Conservation (phyloP, 345 rosid species). For the Citrus cavaleriei region DNA sequence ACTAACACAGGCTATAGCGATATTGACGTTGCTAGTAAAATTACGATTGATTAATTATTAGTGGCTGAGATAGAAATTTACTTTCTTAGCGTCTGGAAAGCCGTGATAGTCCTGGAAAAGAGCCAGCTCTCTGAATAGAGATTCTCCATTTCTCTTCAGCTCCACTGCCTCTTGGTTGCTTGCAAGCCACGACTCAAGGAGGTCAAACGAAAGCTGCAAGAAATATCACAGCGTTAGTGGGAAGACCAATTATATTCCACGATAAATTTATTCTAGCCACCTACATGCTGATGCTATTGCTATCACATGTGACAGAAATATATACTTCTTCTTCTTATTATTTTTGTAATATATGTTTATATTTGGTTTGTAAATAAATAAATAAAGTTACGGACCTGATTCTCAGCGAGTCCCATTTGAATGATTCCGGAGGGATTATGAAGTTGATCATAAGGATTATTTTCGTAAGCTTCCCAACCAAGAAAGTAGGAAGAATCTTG, state of each 20-base stretch:
- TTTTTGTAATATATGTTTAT: too few relatives aligned
- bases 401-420: slow-evolving; percentile 96
- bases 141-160: slow-evolving; percentile 48
- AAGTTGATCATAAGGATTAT: slow-evolving; percentile 55
- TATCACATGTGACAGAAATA: neutral
- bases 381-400: slow-evolving; percentile 50
- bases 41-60: neutral
- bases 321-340: neutral
- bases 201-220: slow-evolving; percentile 70
- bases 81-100: slow-evolving; percentile 65
- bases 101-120: slow-evolving; percentile 95
- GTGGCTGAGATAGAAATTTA: slow-evolving; percentile 17
- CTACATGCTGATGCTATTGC: neutral
- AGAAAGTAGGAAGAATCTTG: slow-evolving; percentile 82
- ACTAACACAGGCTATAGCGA: too few relatives aligned
- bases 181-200: slow-evolving; percentile 68
- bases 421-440: slow-evolving; percentile 70
- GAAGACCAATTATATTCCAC: neutral
- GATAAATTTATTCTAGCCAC: neutral
- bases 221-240: neutral
- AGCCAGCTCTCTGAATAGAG: slow-evolving; percentile 63
- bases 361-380: too few relatives aligned
- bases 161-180: slow-evolving; percentile 50
- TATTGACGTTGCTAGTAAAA: too few relatives aligned
- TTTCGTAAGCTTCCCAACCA: slow-evolving; percentile 76